These are phyloP conservation scores for Ascochyta rabiei DNA, from an alignment of 2,329 filamentous ascomycete species.

Conservation along the genomic window DNA sequence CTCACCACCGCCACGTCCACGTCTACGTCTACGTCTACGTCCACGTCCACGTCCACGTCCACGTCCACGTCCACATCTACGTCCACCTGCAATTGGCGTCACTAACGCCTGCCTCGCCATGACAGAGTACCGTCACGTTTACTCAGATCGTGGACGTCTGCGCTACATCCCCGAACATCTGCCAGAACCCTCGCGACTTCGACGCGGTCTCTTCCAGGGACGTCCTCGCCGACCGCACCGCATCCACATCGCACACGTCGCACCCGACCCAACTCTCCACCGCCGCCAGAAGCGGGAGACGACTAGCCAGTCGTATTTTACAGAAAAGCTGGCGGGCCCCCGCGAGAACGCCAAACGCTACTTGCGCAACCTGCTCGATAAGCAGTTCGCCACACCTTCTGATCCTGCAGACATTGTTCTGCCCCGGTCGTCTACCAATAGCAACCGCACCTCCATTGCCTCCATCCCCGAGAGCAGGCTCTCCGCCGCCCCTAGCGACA, in stretches of 20 bases:
- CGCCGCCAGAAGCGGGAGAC: conserved; percentile 36
- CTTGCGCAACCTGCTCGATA: conserved; percentile 54
- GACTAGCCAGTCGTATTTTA: conserved; percentile 44
- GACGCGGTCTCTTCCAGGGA: conserved; percentile 53
- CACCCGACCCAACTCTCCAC: conserved; percentile 47
- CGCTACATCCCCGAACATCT: conserved; percentile 47
- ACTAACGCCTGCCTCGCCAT: conserved; percentile 43
- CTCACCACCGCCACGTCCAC: conserved; percentile 10
- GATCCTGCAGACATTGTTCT: conserved; percentile 29
- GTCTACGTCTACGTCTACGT: too few species aligned
- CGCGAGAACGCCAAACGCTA: conserved; percentile 58
- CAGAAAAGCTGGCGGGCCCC: conserved; percentile 58
- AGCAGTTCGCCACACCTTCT: conserved; percentile 34
- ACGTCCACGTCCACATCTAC: too few species aligned
- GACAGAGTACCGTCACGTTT: conserved; percentile 48
- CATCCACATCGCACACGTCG: conserved; percentile 61
- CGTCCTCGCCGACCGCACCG: conserved; percentile 61
- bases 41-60: not conserved
- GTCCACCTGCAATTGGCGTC: conserved; percentile 27
- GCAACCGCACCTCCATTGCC: conserved; percentile 33
- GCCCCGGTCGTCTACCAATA: conserved; percentile 39
- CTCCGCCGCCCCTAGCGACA: conserved; percentile 42
- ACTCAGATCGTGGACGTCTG: conserved; percentile 47
- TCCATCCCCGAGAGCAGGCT: conserved; percentile 38
- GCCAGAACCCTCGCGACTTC: conserved; percentile 30